A percentile compares a stretch with the other conserved stretches of the same genome.
These are phyloP conservation scores for Graphium sp. DNA, from an alignment of 2,329 filamentous ascomycete genomes.

Conservation along the genomic window DNA sequence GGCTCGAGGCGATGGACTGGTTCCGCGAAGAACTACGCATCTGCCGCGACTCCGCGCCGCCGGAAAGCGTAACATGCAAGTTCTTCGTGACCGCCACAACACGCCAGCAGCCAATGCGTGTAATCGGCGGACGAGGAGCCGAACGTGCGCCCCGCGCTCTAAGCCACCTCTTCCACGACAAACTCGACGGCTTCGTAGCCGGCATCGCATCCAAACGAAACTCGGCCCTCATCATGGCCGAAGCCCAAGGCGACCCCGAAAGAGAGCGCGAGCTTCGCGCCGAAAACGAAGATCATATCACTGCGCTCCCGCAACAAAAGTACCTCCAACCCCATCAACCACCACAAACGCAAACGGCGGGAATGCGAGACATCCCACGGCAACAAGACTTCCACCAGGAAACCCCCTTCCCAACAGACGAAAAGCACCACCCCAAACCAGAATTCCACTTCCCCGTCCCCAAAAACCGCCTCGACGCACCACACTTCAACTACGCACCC, in stretches of 20 bases:
- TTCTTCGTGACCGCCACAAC: constrained; percentile 83
- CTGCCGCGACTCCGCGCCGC: constrained; percentile 75
- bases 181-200: constrained; percentile 73
- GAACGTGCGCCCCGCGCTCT: constrained; percentile 33
- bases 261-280: constrained; percentile 62
- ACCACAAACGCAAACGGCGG: background rate
- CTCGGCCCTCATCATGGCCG: constrained; percentile 66
- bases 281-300: constrained; percentile 74
- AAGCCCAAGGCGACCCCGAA: constrained; percentile 64
- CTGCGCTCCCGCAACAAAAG: constrained; percentile 56
- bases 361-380: constrained; percentile 10
- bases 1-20: constrained; percentile 91
- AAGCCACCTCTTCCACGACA: constrained; percentile 66
- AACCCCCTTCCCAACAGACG: constrained; percentile 19
- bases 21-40: constrained; percentile 90
- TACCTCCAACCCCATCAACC: constrained; percentile 37
- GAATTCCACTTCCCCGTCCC: constrained; percentile 43
- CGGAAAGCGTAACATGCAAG: constrained; percentile 78
- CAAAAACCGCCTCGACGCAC: constrained; percentile 27
- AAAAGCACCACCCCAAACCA: constrained; percentile 24
- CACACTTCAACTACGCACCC: constrained; percentile 43
- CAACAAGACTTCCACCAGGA: background rate
- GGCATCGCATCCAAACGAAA: constrained; percentile 77
- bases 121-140: constrained; percentile 9
- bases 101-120: constrained; percentile 15